Percentiles rank a stretch among this genome's conserved stretches.
Evolutionary conservation across 129 eudicot species (phyloP).

Genomic region (Helianthus annuus): DNA sequence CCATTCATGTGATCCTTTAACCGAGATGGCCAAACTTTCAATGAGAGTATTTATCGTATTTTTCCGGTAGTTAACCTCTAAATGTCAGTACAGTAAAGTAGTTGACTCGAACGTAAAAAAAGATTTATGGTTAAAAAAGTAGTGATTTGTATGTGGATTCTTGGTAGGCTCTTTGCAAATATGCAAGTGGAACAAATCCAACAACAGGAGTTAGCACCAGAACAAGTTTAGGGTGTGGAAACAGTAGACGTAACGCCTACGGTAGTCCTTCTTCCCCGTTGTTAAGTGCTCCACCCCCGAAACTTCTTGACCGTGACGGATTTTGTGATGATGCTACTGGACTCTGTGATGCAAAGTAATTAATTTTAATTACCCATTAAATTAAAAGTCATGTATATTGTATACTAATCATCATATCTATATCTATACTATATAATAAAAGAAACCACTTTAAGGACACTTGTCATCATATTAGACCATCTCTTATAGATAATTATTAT

Average conservation of each 20-base stretch:
- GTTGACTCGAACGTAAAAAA: no score
- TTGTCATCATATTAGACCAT: no score
- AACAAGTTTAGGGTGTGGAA: slow-evolving; percentile 92
- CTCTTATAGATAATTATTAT: no score
- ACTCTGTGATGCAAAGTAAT: slow-evolving; percentile 72
- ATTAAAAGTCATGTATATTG: neutral
- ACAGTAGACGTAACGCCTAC: slow-evolving; percentile 82
- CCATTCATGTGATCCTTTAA: no score
- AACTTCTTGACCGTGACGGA: slow-evolving; percentile 88
- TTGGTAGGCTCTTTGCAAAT: slow-evolving; percentile 92
- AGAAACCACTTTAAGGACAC: no score
- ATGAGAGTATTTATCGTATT: neutral
- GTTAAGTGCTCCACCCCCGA: slow-evolving; percentile 91
- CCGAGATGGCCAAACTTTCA: neutral
- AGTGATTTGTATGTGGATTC: no score
- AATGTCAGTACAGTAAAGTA: neutral
- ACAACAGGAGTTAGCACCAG: slow-evolving; percentile 90
- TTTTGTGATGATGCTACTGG: slow-evolving; percentile 81
- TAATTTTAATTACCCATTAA: neutral
- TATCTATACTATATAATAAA: no score
- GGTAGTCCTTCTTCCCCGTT: slow-evolving; percentile 95
- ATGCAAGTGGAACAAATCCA: slow-evolving; percentile 95
- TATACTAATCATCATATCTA: neutral
- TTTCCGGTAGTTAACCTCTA: neutral
- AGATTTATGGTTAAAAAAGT: no score